Base-by-base conservation (phyloP, 805 yeast species). In the Starmerella vaccinii region DNA sequence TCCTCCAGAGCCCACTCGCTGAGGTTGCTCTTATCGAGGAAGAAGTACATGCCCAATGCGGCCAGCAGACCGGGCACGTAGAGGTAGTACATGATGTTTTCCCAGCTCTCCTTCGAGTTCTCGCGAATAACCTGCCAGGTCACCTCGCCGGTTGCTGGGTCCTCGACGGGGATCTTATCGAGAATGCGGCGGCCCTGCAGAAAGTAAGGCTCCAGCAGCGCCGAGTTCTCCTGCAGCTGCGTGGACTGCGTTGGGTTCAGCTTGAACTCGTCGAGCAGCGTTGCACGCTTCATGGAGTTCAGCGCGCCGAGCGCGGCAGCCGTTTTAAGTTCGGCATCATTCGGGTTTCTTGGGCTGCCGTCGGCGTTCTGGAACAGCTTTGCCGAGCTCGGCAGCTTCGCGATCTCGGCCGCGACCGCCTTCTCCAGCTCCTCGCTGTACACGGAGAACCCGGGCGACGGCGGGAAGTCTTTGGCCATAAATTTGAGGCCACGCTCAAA, bases 51-150 rank as follows among this genome's bases (percentile, higher is more conserved):
- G 34, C 72, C 78, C 49, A 79, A 71, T 42, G 83, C 68, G 56
- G 79, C 70, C 45, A 77, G 69, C 63, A 82, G 71, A 23, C 80
- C 78, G 18, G 95, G 95, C 52, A 85, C 75, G 57, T 82, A 82
- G 49, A 81, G 70, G 66, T 76, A 81, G 69, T 81, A 84, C 60
- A 81, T 79, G 49, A 84, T 72, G 56, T 72, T 71, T 64, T 86
- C 95, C 95, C 95, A 85, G 45, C 94, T 94, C 69, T 85, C 94
- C 63, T 79, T 80, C 60, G 76, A 79, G 49, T 81, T 77, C 63
- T 79, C 87, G 55, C 92, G 75, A 42, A 86, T 79, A 50, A 84
- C 69, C 60, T 78, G 76, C 94, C 92, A 85, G 61, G 80, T 78
- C 60, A 84, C 76, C 61, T 80, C 82, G 33, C 95, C 95, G 16